A percentile compares a stretch with the other conserved stretches of the same genome.
These are phyloP conservation scores for Mycena polygramma DNA, from an alignment of 768 basidiomycete genomes.

Conservation along the genomic window DNA sequence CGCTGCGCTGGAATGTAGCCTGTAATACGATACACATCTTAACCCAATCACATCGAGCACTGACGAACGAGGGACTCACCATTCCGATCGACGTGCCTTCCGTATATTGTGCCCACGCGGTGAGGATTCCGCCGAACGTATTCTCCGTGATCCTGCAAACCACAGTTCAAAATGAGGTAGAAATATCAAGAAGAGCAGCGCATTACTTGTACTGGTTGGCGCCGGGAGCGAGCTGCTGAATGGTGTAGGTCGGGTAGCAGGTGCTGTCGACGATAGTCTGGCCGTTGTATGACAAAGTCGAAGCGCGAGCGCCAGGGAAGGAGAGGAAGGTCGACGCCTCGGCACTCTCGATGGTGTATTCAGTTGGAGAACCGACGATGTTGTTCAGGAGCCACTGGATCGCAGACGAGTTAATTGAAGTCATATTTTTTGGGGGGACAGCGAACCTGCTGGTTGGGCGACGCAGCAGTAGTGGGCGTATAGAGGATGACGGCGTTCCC, in stretches of 20 bases:
- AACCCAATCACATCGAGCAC: neutral
- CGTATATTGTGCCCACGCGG: constrained; percentile 14
- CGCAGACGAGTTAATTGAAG: neutral
- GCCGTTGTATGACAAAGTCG: constrained; percentile 4
- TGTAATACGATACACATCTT: neutral
- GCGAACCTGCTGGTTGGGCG: constrained; percentile 2
- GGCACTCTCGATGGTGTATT: constrained; percentile 12
- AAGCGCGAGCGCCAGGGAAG: constrained; percentile 12
- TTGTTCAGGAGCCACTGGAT: constrained; percentile 18
- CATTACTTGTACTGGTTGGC: constrained; percentile 8
- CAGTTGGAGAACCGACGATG: constrained; percentile 5
- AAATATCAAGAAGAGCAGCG: constrained; percentile 7
- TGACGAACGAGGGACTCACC: too few species aligned
- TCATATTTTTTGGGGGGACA: too few species aligned
- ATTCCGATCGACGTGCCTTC: constrained; percentile 11
- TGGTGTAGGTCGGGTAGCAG: constrained; percentile 11
- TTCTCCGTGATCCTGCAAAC: constrained; percentile 13
- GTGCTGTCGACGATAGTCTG: constrained; percentile 11
- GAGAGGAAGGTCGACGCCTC: neutral
- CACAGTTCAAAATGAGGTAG: neutral
- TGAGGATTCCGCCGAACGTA: constrained; percentile 9
- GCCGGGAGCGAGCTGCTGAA: constrained; percentile 1
- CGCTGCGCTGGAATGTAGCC: constrained; percentile 13
- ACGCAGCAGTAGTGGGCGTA: neutral
- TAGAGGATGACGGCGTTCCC: constrained; percentile 11